Evolutionary conservation across 257 asterid species (phyloP), one percentile per base, ranked within the genome.

Genomic region (Sherardia arvensis): DNA sequence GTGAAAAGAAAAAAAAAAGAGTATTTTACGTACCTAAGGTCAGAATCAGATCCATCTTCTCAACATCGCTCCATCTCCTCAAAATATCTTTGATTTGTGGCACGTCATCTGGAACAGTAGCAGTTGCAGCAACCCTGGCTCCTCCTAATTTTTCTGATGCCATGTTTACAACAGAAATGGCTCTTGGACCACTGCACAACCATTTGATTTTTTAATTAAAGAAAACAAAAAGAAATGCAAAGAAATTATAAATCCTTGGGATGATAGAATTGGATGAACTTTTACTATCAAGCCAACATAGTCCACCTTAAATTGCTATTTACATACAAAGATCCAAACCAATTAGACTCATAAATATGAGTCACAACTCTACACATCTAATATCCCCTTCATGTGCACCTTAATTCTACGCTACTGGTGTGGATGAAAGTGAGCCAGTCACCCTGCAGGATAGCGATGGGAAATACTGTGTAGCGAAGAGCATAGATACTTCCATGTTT

Each of bases 141-240:
- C 98, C 95, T 48, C 97, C 97, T 53, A 92, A 77, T 49, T 69
- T 81, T 75, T 85, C 99, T n/a, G 97, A 89, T 15, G 89, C 77
- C 62, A 84, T 84, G 63, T 87, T 84, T 75, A 92, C 91, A 54
- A 87, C 93, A 26, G 96, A 87, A 59, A 89, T 83, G 48, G 96
- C 99, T 64, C 97, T 81, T 54, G 97, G 99, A 68, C 97, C 97
- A 80, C 99, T 92, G 66, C 79, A 79, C 64, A 53, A 72, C 70
- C 56, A 66, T 28, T 61, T 11, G 40, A 62, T 63, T 55, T 47
- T 36, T 69, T 75, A n/a, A n/a, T 68, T 54, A 66, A 66, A 56
- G 22, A 30, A 25, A n/a, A 28, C 12, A 29, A n/a, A n/a, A n/a
- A n/a, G n/a, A n/a, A n/a, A n/a, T n/a, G n/a, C n/a, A n/a, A n/a